These are phyloP conservation scores for Leccinum pellstonianum DNA, from an alignment of 768 basidiomycete genomes.

Conservation along the genomic window DNA sequence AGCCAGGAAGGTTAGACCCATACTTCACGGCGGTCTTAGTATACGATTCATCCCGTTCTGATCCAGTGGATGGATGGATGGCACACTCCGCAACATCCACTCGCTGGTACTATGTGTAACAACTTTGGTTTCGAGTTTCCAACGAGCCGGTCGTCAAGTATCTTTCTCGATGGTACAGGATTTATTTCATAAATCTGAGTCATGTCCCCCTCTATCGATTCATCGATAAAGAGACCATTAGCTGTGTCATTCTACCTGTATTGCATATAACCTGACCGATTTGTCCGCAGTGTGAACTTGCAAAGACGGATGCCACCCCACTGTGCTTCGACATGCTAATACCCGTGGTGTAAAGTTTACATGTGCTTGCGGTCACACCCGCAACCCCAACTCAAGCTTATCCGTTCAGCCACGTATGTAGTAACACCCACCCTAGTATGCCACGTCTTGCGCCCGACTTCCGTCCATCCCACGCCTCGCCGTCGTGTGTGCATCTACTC, in stretches of 20 bases:
- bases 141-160: conserved; percentile 65
- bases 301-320: conserved; percentile 59
- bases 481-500: conserved; percentile 59
- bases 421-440: conserved; percentile 56
- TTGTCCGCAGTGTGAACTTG: conserved; percentile 47
- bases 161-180: conserved; percentile 53
- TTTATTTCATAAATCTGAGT: conserved; percentile 49
- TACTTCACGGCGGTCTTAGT: conserved; percentile 38
- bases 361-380: conserved; percentile 41
- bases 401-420: neutral
- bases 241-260: neutral
- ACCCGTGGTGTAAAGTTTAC: neutral
- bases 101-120: conserved; percentile 69
- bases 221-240: conserved; percentile 25
- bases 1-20: conserved; percentile 79
- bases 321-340: conserved; percentile 40
- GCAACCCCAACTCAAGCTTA: neutral
- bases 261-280: conserved; percentile 40
- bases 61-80: no score
- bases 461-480: conserved; percentile 63
- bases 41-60: neutral
- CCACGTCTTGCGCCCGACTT: conserved; percentile 77
- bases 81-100: conserved; percentile 7
- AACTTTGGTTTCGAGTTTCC: conserved; percentile 66
- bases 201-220: conserved; percentile 69